phyloP scores from a whole-genome alignment of 2,329 filamentous ascomycete genomes.

The Alternaria gansuensis region DNA sequence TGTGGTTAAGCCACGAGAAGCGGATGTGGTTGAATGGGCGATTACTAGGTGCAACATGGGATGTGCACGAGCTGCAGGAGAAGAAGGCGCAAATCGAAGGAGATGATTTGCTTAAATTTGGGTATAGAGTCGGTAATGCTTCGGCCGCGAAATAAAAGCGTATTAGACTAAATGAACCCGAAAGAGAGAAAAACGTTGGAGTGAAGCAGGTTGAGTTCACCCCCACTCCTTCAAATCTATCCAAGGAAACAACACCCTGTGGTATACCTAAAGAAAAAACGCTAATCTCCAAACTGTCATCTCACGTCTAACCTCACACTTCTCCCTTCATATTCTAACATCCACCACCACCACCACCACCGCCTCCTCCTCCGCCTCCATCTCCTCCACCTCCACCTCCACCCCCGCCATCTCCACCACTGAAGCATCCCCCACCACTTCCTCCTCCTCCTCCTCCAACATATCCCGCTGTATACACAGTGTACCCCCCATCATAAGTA shows the following conservation, averaged over 20 bases:
- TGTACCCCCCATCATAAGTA: background rate
- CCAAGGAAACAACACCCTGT: no score
- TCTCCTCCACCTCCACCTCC: slow-evolving; percentile 23
- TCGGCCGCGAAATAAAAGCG: background rate
- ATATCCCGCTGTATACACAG: background rate
- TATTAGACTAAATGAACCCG: background rate
- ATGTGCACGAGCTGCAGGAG: slow-evolving; percentile 39
- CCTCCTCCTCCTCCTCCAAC: slow-evolving; percentile 3
- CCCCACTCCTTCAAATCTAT: background rate
- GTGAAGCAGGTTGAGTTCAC: no score
- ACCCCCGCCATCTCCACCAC: slow-evolving; percentile 8
- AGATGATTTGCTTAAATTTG: slow-evolving; percentile 43
- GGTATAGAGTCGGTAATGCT: slow-evolving; percentile 27
- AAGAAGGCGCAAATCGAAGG: slow-evolving; percentile 34
- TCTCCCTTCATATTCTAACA: background rate
- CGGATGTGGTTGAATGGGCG: slow-evolving; percentile 46
- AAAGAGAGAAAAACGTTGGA: no score
- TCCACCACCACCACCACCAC: slow-evolving; percentile 11
- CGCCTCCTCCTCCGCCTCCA: slow-evolving; percentile 18
- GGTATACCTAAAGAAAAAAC: no score
- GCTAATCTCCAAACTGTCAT: no score
- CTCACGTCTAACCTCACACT: no score
- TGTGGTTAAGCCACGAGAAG: slow-evolving; percentile 46
- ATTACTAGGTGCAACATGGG: slow-evolving; percentile 43
- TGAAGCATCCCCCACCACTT: slow-evolving; percentile 15